Evolutionary conservation across 2,329 filamentous ascomycete species (phyloP), one percentile per base, ranked within the genome.

Genomic region (Aspergillus hortae): DNA sequence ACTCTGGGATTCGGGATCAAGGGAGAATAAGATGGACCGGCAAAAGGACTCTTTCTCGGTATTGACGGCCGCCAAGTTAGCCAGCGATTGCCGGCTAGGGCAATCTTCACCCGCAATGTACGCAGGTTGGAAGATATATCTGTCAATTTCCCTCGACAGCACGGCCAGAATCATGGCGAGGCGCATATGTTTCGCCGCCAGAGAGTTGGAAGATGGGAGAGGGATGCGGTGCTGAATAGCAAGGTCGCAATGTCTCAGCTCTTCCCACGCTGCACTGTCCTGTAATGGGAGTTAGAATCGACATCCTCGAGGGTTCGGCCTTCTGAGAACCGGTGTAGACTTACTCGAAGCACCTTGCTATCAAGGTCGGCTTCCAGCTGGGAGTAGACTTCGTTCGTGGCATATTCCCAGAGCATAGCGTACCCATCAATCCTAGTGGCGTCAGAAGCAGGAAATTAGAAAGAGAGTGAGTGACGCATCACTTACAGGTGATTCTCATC

Each of bases 101-200:
- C 27, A 27, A 43, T 57, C 48, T 15, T 55, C 55, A 1, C 53
- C 38, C 21, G 43, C 38, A 43, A 71, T 46, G 48, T 71, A 70
- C 1, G 56, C 64, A 3, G 67, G 67, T 35, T 70, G 66, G 52
- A 73, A 71, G 30, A 73, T 60, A 33, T 66, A 50, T 21, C 61
- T 49, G 40, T 57, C 49, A 4, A 73, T 54, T 36, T 69, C 59
- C 7, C 56, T 47, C 1, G 61, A 56, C 3, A 73, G 38, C 35
- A 68, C 53, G 10, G 58, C 62, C 6, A 72, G 55, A 6, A 66
- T 57, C 6, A 66, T 52, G 14, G 61, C 65, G 23, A 64, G 53
- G 5, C 68, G 66, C 64, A 73, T 72, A 21, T 62, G 56, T 48
- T 69, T 72, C 2, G 68, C 68, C 14, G 50, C 46, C 1, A 42